phyloP scores from a whole-genome alignment of 169 alveolate genomes.

The Sarcocystis neurona region DNA sequence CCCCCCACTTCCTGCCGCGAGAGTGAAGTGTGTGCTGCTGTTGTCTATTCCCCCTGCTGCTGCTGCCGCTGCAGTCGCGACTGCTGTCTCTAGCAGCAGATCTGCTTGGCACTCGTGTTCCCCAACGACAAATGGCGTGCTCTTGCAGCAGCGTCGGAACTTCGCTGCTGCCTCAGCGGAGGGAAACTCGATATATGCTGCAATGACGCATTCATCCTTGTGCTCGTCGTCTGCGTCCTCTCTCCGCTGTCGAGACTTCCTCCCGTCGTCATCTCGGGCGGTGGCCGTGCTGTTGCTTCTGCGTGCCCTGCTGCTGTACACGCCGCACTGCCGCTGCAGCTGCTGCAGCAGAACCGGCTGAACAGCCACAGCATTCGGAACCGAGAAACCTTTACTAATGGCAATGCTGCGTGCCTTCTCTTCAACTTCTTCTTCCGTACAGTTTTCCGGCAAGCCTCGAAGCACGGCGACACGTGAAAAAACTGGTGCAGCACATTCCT shows the following conservation, averaged over 20 bases:
- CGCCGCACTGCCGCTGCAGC: slow-evolving; percentile 1
- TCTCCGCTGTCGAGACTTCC: neutral
- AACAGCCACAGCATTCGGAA: slow-evolving; percentile 41
- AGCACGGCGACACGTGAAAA: slow-evolving; percentile 22
- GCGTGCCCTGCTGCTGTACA: neutral
- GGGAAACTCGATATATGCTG: slow-evolving; percentile 52
- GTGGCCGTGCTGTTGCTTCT: slow-evolving; percentile 30
- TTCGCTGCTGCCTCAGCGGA: slow-evolving; percentile 57
- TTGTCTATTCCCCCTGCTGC: too few relatives aligned
- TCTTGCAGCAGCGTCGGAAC: too few relatives aligned
- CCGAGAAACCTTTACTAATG: slow-evolving; percentile 52
- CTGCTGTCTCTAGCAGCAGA: too few relatives aligned
- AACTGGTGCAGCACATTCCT: neutral
- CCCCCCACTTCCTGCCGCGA: too few relatives aligned
- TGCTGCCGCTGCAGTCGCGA: too few relatives aligned
- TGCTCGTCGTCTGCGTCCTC: neutral
- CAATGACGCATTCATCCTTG: neutral
- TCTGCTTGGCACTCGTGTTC: too few relatives aligned
- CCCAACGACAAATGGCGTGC: too few relatives aligned
- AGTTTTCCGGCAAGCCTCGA: slow-evolving; percentile 15
- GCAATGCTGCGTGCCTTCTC: slow-evolving; percentile 35
- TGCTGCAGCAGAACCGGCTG: neutral
- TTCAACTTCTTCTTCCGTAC: slow-evolving; percentile 45
- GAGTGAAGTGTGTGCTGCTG: too few relatives aligned
- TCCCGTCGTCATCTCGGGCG: too few relatives aligned